Evolutionary conservation across 2,329 filamentous ascomycete genomes (phyloP).

Genomic region (Talaromyces atroroseus): DNA sequence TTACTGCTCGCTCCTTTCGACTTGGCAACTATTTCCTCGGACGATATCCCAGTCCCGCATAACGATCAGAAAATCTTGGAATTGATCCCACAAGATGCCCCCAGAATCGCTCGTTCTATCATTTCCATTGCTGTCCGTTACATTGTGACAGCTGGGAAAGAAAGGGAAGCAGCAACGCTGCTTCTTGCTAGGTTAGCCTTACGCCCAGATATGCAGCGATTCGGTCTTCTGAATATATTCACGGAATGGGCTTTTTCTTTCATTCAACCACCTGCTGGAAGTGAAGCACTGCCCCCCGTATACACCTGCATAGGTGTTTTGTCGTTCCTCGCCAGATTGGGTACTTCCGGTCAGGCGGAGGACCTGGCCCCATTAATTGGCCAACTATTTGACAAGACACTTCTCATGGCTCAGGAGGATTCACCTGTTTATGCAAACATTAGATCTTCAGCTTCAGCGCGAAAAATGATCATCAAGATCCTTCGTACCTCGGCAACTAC

Average conservation of each 20-base stretch:
- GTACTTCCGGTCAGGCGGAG: constrained; percentile 65
- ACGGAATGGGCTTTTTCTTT: constrained; percentile 64
- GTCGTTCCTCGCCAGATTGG: constrained; percentile 70
- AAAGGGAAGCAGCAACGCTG: constrained; percentile 78
- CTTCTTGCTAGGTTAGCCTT: constrained; percentile 77
- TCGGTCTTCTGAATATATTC: constrained; percentile 64
- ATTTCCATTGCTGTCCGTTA: constrained; percentile 67
- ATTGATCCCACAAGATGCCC: constrained; percentile 55
- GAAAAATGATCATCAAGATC: constrained; percentile 82
- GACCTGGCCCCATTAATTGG: constrained; percentile 65
- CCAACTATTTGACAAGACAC: constrained; percentile 60
- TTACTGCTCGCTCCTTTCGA: constrained; percentile 84
- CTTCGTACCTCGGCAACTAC: constrained; percentile 67
- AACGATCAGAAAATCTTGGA: constrained; percentile 24
- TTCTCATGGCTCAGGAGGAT: constrained; percentile 52
- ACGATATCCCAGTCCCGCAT: constrained; percentile 31
- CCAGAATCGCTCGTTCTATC: constrained; percentile 64
- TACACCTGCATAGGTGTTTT: constrained; percentile 76
- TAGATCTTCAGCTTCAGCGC: constrained; percentile 67
- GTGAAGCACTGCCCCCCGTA: constrained; percentile 40
- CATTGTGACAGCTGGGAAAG: constrained; percentile 72
- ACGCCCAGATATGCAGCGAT: constrained; percentile 77
- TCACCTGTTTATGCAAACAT: constrained; percentile 50
- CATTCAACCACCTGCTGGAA: constrained; percentile 43
- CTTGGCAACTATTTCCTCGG: constrained; percentile 70